Evolutionary conservation across 2,329 filamentous ascomycete genomes (phyloP).

Genomic region (Sclerotinia glacialis): DNA sequence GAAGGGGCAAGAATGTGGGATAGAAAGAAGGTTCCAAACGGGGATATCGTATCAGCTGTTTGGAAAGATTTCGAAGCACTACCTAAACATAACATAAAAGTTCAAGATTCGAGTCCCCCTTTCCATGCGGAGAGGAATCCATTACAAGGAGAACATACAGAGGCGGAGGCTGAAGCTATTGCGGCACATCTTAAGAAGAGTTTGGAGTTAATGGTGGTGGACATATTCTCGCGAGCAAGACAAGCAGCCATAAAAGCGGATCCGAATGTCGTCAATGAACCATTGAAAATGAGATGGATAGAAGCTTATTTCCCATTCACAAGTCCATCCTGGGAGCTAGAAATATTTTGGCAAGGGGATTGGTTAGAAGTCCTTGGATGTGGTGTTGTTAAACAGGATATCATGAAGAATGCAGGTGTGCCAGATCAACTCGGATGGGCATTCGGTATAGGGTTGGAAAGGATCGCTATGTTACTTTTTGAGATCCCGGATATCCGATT

Average conservation of each 20-base stretch:
- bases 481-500: slow-evolving; percentile 93
- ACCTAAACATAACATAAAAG: slow-evolving; percentile 69
- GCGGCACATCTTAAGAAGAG: slow-evolving; percentile 83
- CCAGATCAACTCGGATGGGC: slow-evolving; percentile 84
- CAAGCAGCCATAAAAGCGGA: slow-evolving; percentile 56
- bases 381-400: slow-evolving; percentile 79
- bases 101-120: slow-evolving; percentile 80
- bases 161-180: slow-evolving; percentile 77
- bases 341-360: slow-evolving; percentile 89
- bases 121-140: slow-evolving; percentile 79
- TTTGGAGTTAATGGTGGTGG: slow-evolving; percentile 83
- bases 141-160: slow-evolving; percentile 69
- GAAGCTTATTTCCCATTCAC: slow-evolving; percentile 98
- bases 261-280: slow-evolving; percentile 57
- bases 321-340: slow-evolving; percentile 90
- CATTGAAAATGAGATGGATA: slow-evolving; percentile 85
- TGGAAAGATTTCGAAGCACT: slow-evolving; percentile 67
- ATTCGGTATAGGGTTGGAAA: slow-evolving; percentile 89
- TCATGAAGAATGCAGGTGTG: slow-evolving; percentile 74
- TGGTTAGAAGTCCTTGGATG: slow-evolving; percentile 97
- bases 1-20: slow-evolving; percentile 92
- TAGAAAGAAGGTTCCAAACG: slow-evolving; percentile 55
- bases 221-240: slow-evolving; percentile 79
- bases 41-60: slow-evolving; percentile 63
- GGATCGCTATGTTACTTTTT: slow-evolving; percentile 96